Conservation (phyloP, 495 filamentous ascomycete genomes). For the Xylaria venustula region DNA sequence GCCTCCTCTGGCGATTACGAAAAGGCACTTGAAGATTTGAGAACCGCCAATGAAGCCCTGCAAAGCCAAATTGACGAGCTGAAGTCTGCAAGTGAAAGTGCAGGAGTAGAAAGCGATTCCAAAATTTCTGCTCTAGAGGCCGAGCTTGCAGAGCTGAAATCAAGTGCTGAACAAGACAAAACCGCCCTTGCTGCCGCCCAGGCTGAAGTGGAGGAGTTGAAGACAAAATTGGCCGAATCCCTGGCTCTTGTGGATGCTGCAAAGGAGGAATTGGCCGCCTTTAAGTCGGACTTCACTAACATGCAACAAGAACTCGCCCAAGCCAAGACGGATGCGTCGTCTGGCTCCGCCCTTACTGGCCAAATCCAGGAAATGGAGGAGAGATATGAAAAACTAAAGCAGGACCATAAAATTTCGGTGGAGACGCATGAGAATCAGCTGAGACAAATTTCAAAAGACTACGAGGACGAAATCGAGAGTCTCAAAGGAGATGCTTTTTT, state of each 20-base stretch:
- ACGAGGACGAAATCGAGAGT: slow-evolving; percentile 55
- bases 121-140: slow-evolving; percentile 39
- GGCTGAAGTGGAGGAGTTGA: slow-evolving; percentile 34
- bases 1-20: slow-evolving; percentile 32
- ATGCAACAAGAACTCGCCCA: slow-evolving; percentile 38
- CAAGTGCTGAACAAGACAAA: slow-evolving; percentile 38
- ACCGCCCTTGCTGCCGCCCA: slow-evolving; percentile 37
- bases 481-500: slow-evolving; percentile 55
- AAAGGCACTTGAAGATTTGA: slow-evolving; percentile 39
- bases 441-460: slow-evolving; percentile 50
- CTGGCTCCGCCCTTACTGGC: slow-evolving; percentile 37
- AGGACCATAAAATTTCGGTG: slow-evolving; percentile 41
- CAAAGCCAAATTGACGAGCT: slow-evolving; percentile 46
- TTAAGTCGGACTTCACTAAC: slow-evolving; percentile 37
- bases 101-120: slow-evolving; percentile 24
- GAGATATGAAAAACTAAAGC: slow-evolving; percentile 43
- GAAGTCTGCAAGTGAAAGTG: slow-evolving; percentile 26
- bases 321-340: slow-evolving; percentile 37
- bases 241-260: slow-evolving; percentile 30
- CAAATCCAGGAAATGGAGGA: slow-evolving; percentile 43
- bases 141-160: slow-evolving; percentile 41
- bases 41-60: slow-evolving; percentile 40
- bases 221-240: slow-evolving; percentile 35
- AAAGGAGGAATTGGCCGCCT: slow-evolving; percentile 36
- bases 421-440: slow-evolving; percentile 51